A percentile compares a stretch with the other conserved stretches of the same genome.
phyloP scores from a whole-genome alignment of 495 filamentous ascomycete species.

The Aspergillus hancockii region DNA sequence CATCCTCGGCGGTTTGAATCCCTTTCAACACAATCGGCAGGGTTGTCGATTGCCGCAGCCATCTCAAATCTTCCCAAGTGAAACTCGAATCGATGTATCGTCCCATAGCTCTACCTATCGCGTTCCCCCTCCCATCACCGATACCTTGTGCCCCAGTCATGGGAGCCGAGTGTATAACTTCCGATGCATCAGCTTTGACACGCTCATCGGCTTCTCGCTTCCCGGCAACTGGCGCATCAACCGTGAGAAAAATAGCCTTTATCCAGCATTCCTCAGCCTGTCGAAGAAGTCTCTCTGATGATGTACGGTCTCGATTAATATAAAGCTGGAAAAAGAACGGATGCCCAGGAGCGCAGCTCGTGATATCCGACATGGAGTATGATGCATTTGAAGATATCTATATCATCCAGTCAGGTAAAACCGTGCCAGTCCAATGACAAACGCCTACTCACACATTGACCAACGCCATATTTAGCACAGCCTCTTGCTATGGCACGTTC shows the following conservation, averaged over 20 bases:
- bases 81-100: slow-evolving; percentile 66
- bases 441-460: slow-evolving; percentile 33
- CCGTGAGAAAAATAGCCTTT: slow-evolving; percentile 68
- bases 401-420: slow-evolving; percentile 4
- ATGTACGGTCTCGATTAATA: slow-evolving; percentile 62
- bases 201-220: slow-evolving; percentile 86
- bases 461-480: slow-evolving; percentile 42
- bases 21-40: slow-evolving; percentile 65
- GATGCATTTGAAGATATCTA: slow-evolving; percentile 55
- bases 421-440: slow-evolving; percentile 8
- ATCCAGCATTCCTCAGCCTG: slow-evolving; percentile 44
- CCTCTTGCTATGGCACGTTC: slow-evolving; percentile 61
- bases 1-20: slow-evolving; percentile 62
- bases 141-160: slow-evolving; percentile 49
- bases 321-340: slow-evolving; percentile 73
- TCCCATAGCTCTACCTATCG: slow-evolving; percentile 63
- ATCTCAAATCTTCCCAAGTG: slow-evolving; percentile 75
- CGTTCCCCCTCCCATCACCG: slow-evolving; percentile 60
- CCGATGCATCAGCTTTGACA: slow-evolving; percentile 43
- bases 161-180: slow-evolving; percentile 37
- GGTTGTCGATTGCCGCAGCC: slow-evolving; percentile 62
- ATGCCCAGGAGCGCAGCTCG: slow-evolving; percentile 37
- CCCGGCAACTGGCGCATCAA: slow-evolving; percentile 82
- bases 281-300: slow-evolving; percentile 52
- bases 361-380: slow-evolving; percentile 57